Base-by-base conservation (phyloP, 495 filamentous ascomycete genomes). In the Penicillium arizonense region DNA sequence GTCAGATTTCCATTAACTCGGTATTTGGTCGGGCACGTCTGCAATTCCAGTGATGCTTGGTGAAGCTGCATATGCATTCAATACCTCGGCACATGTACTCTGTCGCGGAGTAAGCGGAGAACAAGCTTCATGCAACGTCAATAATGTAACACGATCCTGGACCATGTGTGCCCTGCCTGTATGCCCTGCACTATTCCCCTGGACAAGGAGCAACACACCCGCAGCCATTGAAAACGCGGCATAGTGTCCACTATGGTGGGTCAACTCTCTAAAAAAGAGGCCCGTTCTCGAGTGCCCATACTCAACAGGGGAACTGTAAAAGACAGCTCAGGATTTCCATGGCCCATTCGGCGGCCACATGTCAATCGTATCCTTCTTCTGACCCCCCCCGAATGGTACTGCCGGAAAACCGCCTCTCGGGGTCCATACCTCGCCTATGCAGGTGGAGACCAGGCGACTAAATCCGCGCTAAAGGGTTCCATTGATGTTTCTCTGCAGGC, bases 401-500 rank as follows among this genome's bases (percentile, higher is more conserved):
- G 5, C 35, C 44, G 44, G 30, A 37, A 35, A 5, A 47, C 23
- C 35, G 47, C 6, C 30, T n/a, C 18, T 12, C 24, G 36, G 47
- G 33, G 28, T 39, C 37, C 37, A 49, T 49, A 8, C 28, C 28
- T 30, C 28, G 57, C 45, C 39, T 40, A 48, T 54, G 26, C 34
- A 43, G 61, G 1, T 63, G 54, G 57, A 44, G 48, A 47, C 3
- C 24, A 30, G 24, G 45, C 20, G 36, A 55, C 37, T 37, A 36
- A 37, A 28, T 32, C 32, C 21, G 3, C 47, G 51, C 57, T 57
- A 61, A 35, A 54, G 26, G 21, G 10, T 53, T 56, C 21, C 11
- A 56, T 48, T 10, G 44, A 23, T 23, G 32, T 14, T 38, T 56
- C 38, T 30, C 45, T 57, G 53, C 39, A 54, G 47, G 26, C 12